Evolutionary conservation across 768 basidiomycete genomes (phyloP).

Genomic region (Dentipellis fragilis): DNA sequence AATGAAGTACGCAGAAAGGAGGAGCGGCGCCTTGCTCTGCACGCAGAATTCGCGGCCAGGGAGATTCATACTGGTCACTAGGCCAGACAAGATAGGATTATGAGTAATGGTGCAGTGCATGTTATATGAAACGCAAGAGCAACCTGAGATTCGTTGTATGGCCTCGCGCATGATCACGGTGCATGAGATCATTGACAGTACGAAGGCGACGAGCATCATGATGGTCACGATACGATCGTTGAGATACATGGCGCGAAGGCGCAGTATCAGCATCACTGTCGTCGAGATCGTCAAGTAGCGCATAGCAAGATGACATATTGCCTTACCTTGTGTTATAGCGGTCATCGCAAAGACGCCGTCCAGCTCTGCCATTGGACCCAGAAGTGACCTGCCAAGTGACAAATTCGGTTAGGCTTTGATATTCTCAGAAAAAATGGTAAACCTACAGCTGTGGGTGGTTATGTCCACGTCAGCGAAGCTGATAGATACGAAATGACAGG

Average conservation of each 20-base stretch:
- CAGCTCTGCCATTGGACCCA: background rate
- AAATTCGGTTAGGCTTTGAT: too few species aligned
- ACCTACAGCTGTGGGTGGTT: too few species aligned
- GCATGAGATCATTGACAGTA: background rate
- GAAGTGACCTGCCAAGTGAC: background rate
- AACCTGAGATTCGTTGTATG: too few species aligned
- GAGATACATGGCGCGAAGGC: background rate
- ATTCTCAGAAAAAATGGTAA: too few species aligned
- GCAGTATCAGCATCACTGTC: background rate
- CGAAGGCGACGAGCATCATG: background rate
- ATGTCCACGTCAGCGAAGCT: too few species aligned
- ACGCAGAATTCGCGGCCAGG: background rate
- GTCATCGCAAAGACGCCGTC: background rate
- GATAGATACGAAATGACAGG: too few species aligned
- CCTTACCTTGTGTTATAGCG: background rate
- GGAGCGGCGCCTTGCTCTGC: background rate
- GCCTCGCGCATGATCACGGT: background rate
- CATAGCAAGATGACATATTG: background rate
- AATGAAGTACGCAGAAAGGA: background rate
- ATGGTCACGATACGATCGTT: background rate
- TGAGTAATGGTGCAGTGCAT: too few species aligned
- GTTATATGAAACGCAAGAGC: too few species aligned
- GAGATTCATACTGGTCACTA: background rate
- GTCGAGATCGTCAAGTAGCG: background rate
- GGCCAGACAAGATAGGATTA: too few species aligned